phyloP scores from a whole-genome alignment of 1,139 yeast genomes.

The Yamadazyma pseudoaaseri region DNA sequence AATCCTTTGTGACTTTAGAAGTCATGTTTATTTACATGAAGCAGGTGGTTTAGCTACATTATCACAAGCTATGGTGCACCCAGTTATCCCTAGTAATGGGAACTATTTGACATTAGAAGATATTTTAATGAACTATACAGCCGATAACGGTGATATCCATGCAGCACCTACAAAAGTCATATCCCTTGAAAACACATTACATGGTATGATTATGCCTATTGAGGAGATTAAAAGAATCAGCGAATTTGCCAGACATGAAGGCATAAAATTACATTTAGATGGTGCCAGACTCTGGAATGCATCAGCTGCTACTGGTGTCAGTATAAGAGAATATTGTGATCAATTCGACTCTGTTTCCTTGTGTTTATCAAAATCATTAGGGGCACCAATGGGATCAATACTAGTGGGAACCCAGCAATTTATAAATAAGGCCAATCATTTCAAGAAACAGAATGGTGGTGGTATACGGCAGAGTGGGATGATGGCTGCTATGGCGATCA shows the following conservation, averaged over 20 bases:
- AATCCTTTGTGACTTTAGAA: slow-evolving; percentile 39
- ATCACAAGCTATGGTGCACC: slow-evolving; percentile 46
- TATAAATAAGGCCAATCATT: slow-evolving; percentile 76
- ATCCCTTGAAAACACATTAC: slow-evolving; percentile 84
- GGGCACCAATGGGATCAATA: slow-evolving; percentile 93
- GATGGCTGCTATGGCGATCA: slow-evolving; percentile 65
- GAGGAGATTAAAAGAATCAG: slow-evolving; percentile 77
- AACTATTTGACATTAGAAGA: slow-evolving; percentile 38
- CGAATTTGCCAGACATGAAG: slow-evolving; percentile 64
- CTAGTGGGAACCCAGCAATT: slow-evolving; percentile 66
- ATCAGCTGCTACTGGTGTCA: slow-evolving; percentile 66
- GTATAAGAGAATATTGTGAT: slow-evolving; percentile 70
- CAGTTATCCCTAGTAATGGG: slow-evolving; percentile 39
- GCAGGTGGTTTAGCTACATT: slow-evolving; percentile 48
- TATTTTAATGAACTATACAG: slow-evolving; percentile 36
- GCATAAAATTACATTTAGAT: slow-evolving; percentile 75
- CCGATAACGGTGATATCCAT: slow-evolving; percentile 78
- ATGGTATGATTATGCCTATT: slow-evolving; percentile 78
- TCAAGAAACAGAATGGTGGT: slow-evolving; percentile 93
- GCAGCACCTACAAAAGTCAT: slow-evolving; percentile 85
- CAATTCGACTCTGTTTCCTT: slow-evolving; percentile 86
- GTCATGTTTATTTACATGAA: slow-evolving; percentile 41
- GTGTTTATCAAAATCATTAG: slow-evolving; percentile 86
- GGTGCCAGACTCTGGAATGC: slow-evolving; percentile 98
- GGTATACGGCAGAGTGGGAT: slow-evolving; percentile 91